Conservation (phyloP, 257 asterid genomes). For the Salvia hispanica region DNA sequence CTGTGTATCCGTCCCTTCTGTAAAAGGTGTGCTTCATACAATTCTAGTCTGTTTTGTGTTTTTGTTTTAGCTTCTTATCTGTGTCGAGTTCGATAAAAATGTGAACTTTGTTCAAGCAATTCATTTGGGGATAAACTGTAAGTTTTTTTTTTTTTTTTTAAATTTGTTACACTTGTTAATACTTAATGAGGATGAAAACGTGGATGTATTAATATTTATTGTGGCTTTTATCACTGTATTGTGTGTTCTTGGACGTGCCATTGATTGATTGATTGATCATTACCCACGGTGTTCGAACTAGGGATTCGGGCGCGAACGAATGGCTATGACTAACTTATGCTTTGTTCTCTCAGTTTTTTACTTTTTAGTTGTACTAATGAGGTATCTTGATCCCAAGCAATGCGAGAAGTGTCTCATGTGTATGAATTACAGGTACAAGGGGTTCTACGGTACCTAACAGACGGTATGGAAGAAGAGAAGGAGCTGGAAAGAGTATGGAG, state of each 20-base stretch:
- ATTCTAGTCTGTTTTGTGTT: neutral
- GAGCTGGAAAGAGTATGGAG: slow-evolving; percentile 90
- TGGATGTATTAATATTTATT: neutral
- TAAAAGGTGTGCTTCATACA: slow-evolving; percentile 48
- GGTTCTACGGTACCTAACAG: slow-evolving; percentile 57
- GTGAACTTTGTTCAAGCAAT: slow-evolving; percentile 6
- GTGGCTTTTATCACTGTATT: slow-evolving; percentile 20
- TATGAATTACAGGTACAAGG: slow-evolving; percentile 46
- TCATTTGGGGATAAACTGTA: neutral
- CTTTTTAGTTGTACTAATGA: slow-evolving; percentile 10
- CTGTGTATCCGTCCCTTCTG: slow-evolving; percentile 48
- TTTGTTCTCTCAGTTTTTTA: neutral
- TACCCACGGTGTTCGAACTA: neutral
- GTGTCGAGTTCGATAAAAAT: slow-evolving; percentile 3
- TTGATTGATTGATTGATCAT: slow-evolving; percentile 13
- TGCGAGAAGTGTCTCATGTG: slow-evolving; percentile 3
- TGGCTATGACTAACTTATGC: neutral
- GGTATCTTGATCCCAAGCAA: neutral
- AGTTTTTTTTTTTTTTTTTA: neutral
- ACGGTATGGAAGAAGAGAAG: slow-evolving; percentile 67
- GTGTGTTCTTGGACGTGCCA: slow-evolving; percentile 11
- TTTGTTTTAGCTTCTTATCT: neutral
- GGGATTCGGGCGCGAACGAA: neutral
- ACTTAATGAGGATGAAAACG: slow-evolving; percentile 16
- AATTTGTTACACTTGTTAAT: neutral